A percentile compares a stretch with the other conserved stretches of the same genome.
phyloP scores from a whole-genome alignment of 2,329 filamentous ascomycete genomes.

The Bipolaris gigantea region DNA sequence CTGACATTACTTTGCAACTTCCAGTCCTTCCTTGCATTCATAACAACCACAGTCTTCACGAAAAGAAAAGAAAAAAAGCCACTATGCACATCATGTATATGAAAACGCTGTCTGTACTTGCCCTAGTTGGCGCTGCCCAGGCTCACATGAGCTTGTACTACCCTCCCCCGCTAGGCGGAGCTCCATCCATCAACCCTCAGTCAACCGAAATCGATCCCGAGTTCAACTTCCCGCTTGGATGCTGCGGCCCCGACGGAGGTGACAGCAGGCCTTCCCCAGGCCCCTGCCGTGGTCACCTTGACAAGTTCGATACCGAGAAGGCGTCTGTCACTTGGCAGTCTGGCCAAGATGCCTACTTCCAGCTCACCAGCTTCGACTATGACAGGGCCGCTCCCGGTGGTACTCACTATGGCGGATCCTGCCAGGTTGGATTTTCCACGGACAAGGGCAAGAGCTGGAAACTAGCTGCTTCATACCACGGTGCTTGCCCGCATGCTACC shows the following conservation, averaged over 20 bases:
- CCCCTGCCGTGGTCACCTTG: constrained; percentile 50
- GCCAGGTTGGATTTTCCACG: constrained; percentile 51
- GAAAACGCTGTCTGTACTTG: constrained; percentile 30
- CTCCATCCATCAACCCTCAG: constrained; percentile 48
- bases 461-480: constrained; percentile 51
- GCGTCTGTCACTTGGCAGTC: constrained; percentile 50
- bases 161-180: constrained; percentile 49
- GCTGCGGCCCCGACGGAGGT: constrained; percentile 48
- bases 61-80: constrained; percentile 4
- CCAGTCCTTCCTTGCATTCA: constrained; percentile 6
- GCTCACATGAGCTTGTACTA: constrained; percentile 50
- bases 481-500: constrained; percentile 51
- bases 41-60: constrained; percentile 12
- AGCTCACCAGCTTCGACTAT: constrained; percentile 40
- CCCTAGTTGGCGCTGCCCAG: constrained; percentile 32
- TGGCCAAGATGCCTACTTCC: constrained; percentile 48
- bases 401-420: constrained; percentile 53
- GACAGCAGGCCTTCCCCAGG: constrained; percentile 33
- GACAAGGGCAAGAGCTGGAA: constrained; percentile 51
- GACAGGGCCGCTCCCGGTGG: constrained; percentile 33
- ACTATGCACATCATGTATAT: constrained; percentile 29
- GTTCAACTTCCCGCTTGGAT: constrained; percentile 52
- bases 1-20: constrained; percentile 18
- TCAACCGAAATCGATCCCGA: constrained; percentile 25
- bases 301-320: constrained; percentile 49